Evolutionary conservation across 495 filamentous ascomycete genomes (phyloP), one percentile per base, ranked within the genome.

Genomic region (Podospora pseudocomata): DNA sequence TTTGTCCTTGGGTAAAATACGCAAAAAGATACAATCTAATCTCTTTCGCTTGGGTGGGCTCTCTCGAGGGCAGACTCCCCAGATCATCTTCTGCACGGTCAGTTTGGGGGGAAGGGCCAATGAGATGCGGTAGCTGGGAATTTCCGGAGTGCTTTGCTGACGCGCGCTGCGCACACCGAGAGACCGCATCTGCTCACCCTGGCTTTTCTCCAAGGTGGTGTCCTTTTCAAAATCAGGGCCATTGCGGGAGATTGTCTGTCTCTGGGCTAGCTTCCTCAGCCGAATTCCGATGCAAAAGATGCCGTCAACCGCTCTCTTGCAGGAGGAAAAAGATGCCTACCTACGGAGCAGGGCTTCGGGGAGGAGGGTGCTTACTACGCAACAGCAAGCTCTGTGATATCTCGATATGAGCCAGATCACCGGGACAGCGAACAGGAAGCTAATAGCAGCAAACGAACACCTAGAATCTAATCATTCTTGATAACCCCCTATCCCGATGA

Each of bases 161-260:
- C n/a, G n/a, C n/a, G 23, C n/a, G 55, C n/a, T 58, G 55, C 23
- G 54, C 55, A 58, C 55, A 58, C 55, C 55, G 55, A 58, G 23
- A 26, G 23, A n/a, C 55, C 55, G 55, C 55, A 26, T 58, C 13
- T 58, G 55, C 55, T 58, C 55, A 58, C 55, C 55, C 55, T 58
- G n/a, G 55, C 30, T 58, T 26, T 26, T 15, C 55, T 18, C 18
- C 18, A 18, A 58, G 23, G n/a, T 58, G 39, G 13, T 49, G 39
- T 49, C 39, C 39, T 49, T 49, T 2, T 18, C 39, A 11, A 11
- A 49, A 49, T 13, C 39, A 49, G 39, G 18, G 39, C 7, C 39
- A 5, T 58, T 19, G 55, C 55, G n/a, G 55, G 23, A 58, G 20
- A 58, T 58, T 58, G 55, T 58, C 55, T 26, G 23, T 26, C 55